Evolutionary conservation across 495 filamentous ascomycete genomes (phyloP).

Genomic region (Xylaria palmicola): DNA sequence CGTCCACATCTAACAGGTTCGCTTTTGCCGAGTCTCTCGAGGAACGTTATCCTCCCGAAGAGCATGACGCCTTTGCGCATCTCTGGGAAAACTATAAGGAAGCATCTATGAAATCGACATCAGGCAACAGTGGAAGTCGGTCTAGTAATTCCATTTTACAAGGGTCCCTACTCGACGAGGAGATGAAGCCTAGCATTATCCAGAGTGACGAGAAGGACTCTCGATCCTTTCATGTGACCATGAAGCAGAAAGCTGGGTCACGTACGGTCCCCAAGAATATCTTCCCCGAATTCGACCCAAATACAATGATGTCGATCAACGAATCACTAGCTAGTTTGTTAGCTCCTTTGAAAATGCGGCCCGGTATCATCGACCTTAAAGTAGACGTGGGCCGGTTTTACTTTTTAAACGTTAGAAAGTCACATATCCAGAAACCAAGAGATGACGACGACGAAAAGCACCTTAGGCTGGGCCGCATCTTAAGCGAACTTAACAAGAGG

Average conservation of each 20-base stretch:
- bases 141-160: background rate
- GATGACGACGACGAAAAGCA: conserved; percentile 9
- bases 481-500: conserved; percentile 20
- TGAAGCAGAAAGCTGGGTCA: conserved; percentile 32
- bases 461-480: conserved; percentile 22
- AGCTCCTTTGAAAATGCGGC: conserved; percentile 22
- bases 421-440: conserved; percentile 22
- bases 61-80: conserved; percentile 4
- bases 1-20: no score
- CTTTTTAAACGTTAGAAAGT: conserved; percentile 21
- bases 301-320: conserved; percentile 10
- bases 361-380: conserved; percentile 37
- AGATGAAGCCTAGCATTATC: conserved; percentile 1
- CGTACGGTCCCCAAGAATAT: background rate
- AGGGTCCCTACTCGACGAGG: background rate
- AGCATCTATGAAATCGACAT: background rate
- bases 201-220: conserved; percentile 15
- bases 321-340: conserved; percentile 25
- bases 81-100: background rate
- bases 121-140: background rate
- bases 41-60: no score
- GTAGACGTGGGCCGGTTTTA: conserved; percentile 46
- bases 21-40: no score
- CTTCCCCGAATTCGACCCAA: conserved; percentile 3
- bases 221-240: conserved; percentile 23